Evolutionary conservation across 257 asterid species (phyloP).

Genomic region (Solanum ahanhuiri): DNA sequence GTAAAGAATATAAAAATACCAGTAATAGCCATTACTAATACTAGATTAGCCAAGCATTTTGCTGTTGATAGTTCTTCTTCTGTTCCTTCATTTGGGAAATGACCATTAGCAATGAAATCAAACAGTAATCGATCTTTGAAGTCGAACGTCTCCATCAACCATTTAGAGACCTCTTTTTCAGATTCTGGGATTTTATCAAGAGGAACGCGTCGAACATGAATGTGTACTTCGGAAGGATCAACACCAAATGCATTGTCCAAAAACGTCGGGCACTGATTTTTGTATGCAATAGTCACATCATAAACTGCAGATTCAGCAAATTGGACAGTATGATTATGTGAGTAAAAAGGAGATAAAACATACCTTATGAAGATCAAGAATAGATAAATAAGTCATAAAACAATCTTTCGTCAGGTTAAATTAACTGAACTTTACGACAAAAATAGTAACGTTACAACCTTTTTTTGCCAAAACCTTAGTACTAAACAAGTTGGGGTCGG

Average conservation of each 20-base stretch:
- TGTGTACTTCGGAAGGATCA: constrained; percentile 84
- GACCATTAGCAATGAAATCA: constrained; percentile 40
- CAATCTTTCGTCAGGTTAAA: background rate
- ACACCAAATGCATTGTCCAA: constrained; percentile 73
- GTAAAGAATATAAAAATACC: constrained; percentile 40
- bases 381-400: background rate
- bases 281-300: constrained; percentile 75
- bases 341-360: background rate
- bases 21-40: constrained; percentile 41
- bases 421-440: too few relatives aligned
- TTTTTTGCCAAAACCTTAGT: background rate
- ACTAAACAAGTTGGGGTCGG: background rate
- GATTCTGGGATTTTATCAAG: constrained; percentile 37
- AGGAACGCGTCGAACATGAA: constrained; percentile 54
- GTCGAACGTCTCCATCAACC: constrained; percentile 57
- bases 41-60: constrained; percentile 39
- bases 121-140: constrained; percentile 63
- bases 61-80: constrained; percentile 41
- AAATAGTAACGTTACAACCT: background rate
- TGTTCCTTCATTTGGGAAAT: constrained; percentile 51
- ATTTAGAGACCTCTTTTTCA: constrained; percentile 32
- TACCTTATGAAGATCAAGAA: background rate
- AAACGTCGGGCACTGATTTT: constrained; percentile 59
- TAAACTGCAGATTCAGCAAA: constrained; percentile 44
- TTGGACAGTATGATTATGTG: background rate